Conservation (phyloP, 1,139 yeast genomes). For the Suhomyces taliae region DNA sequence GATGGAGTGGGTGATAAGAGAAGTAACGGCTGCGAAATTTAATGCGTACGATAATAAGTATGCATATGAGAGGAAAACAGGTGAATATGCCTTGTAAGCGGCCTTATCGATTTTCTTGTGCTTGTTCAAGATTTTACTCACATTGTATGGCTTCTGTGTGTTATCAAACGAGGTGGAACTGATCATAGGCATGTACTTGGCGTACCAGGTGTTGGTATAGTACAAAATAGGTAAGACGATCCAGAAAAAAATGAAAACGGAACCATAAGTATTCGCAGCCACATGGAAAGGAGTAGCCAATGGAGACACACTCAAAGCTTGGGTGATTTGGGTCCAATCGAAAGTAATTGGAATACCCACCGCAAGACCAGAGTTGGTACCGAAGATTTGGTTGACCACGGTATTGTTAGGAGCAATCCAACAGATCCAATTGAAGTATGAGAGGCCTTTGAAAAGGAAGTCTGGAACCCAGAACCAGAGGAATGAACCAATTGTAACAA, state of each 20-base stretch:
- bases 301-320: conserved; percentile 19
- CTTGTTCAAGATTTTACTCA: conserved; percentile 23
- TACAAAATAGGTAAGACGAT: conserved; percentile 48
- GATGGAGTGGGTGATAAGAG: conserved; percentile 37
- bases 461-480: conserved; percentile 26
- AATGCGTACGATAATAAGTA: conserved; percentile 39
- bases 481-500: conserved; percentile 18
- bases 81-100: conserved; percentile 33
- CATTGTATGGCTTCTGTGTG: conserved; percentile 44
- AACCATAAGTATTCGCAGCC: conserved; percentile 19
- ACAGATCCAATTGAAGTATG: conserved; percentile 39
- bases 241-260: conserved; percentile 39
- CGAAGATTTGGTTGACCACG: conserved; percentile 24
- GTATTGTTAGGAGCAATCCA: conserved; percentile 43
- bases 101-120: conserved; percentile 20
- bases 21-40: conserved; percentile 42
- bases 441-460: conserved; percentile 16
- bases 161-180: conserved; percentile 45
- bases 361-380: conserved; percentile 15
- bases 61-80: conserved; percentile 39
- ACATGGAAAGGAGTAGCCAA: conserved; percentile 22
- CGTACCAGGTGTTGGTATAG: conserved; percentile 52
- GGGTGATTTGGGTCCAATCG: conserved; percentile 53
- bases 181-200: conserved; percentile 52
- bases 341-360: conserved; percentile 36